These are phyloP conservation scores for Trypanosoma scelopori DNA, from an alignment of 208 protist species.

Conservation along the genomic window DNA sequence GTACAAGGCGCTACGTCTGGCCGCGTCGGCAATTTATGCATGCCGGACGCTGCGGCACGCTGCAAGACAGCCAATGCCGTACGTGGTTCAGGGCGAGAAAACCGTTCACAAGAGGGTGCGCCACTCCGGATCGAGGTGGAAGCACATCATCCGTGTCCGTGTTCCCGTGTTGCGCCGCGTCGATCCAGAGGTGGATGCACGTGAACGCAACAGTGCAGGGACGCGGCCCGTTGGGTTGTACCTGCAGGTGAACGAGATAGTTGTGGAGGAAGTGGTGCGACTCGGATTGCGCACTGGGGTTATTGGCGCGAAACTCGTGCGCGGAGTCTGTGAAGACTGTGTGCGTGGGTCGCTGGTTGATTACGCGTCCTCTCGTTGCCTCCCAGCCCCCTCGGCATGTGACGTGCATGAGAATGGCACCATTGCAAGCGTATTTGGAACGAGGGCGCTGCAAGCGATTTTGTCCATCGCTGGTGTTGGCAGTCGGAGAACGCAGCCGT, in stretches of 20 bases:
- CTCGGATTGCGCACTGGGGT: slow-evolving; percentile 50
- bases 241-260: slow-evolving; percentile 29
- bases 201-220: not conserved
- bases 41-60: slow-evolving; percentile 56
- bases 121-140: slow-evolving; percentile 26
- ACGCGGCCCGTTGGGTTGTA: slow-evolving; percentile 36
- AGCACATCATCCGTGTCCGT: slow-evolving; percentile 39
- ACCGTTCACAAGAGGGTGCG: slow-evolving; percentile 50
- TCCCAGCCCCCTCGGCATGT: slow-evolving; percentile 31
- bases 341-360: slow-evolving; percentile 42
- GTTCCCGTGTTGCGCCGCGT: slow-evolving; percentile 48
- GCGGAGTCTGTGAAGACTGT: slow-evolving; percentile 52
- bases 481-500: not conserved
- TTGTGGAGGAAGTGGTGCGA: slow-evolving; percentile 41
- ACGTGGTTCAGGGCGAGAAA: slow-evolving; percentile 34
- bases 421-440: slow-evolving; percentile 4
- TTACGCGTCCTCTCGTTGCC: slow-evolving; percentile 27
- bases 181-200: slow-evolving; percentile 19
- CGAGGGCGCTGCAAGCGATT: slow-evolving; percentile 6
- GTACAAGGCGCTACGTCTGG: slow-evolving; percentile 53
- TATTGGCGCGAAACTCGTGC: slow-evolving; percentile 37
- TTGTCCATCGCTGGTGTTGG: slow-evolving; percentile 1
- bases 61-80: slow-evolving; percentile 36
- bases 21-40: slow-evolving; percentile 43
- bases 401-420: slow-evolving; percentile 22